Base-by-base conservation (phyloP, 805 yeast species). In the Geotrichum ghanense region DNA sequence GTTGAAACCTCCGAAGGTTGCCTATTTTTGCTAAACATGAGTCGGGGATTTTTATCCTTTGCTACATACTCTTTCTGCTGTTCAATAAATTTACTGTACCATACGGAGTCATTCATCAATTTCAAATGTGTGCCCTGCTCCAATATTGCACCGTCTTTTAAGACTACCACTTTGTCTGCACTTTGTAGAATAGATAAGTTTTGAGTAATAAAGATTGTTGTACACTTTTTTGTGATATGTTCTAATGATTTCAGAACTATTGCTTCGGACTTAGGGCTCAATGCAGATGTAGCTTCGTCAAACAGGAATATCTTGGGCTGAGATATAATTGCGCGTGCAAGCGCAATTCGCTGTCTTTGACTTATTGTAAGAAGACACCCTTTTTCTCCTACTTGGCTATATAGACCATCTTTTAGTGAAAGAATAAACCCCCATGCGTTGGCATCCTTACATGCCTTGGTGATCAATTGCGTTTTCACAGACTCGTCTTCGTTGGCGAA, bases 401-500 rank as follows among this genome's bases (percentile, higher is more conserved):
- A 70, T 17, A 76, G 64, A 0, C 95, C 95, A n/a, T 81, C 81
- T 0, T 95, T 94, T 48, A 87, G 62, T 37, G 80, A 85, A 21
- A 67, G 50, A 45, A 60, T 59, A 46, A 60, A 60, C 43, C 56
- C 64, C 45, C 53, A 60, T 5, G 64, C 64, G 22, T 60, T 60
- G 41, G 64, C 63, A 35, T 55, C 58, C 21, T 48, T 52, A 45
- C 60, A 54, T 0, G 64, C 64, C 16, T 53, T 52, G 22, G 52
- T 54, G n/a, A 66, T 61, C 22, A 61, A 43, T 42, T 56, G 57
- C 41, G 64, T 47, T 54, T 65, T 54, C 51, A 54, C 53, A 53
- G 63, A 59, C 26, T 62, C 53, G 47, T 64, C 39, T 48, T 65
- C 62, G 49, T 57, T 41, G 45, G 85, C 87, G 26, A 71, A 77